Evolutionary conservation across 495 filamentous ascomycete species (phyloP).

Genomic region (Aspergillus ellipticus): DNA sequence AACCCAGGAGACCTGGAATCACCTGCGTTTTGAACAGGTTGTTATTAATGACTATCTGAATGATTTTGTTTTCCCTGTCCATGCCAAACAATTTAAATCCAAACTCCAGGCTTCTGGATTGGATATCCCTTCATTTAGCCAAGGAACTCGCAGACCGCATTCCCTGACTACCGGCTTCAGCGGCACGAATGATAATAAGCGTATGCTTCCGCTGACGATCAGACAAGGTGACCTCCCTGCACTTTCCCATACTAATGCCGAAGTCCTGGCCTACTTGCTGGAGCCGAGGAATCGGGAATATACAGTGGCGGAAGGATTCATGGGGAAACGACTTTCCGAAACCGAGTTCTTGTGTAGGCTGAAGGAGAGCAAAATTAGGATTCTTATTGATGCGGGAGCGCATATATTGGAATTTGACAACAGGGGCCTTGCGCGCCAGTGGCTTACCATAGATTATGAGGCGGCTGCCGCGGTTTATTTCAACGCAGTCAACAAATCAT

Average conservation of each 20-base stretch:
- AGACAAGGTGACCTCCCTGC: conserved; percentile 51
- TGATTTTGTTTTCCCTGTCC: conserved; percentile 57
- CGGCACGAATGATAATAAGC: conserved; percentile 64
- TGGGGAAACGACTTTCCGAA: conserved; percentile 12
- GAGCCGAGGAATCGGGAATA: conserved; percentile 16
- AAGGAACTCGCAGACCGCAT: conserved; percentile 25
- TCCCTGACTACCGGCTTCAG: conserved; percentile 61
- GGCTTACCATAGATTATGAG: conserved; percentile 42
- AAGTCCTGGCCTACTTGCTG: conserved; percentile 57
- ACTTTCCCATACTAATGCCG: conserved; percentile 60
- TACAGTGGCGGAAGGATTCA: neutral
- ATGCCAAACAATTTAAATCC: conserved; percentile 56
- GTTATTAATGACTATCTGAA: conserved; percentile 60
- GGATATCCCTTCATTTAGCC: conserved; percentile 46
- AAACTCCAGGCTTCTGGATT: conserved; percentile 67
- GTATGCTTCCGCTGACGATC: conserved; percentile 55
- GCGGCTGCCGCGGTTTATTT: conserved; percentile 55
- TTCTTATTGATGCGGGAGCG: conserved; percentile 69
- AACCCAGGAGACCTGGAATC: conserved; percentile 44
- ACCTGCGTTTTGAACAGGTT: conserved; percentile 44
- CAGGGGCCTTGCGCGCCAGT: conserved; percentile 35
- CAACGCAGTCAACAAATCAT: conserved; percentile 41
- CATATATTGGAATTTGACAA: conserved; percentile 65
- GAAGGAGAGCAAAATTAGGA: conserved; percentile 43
- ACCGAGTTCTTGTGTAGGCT: conserved; percentile 31